These are phyloP conservation scores for Colletotrichum scovillei DNA, from an alignment of 2,329 filamentous ascomycete species.

Conservation along the genomic window DNA sequence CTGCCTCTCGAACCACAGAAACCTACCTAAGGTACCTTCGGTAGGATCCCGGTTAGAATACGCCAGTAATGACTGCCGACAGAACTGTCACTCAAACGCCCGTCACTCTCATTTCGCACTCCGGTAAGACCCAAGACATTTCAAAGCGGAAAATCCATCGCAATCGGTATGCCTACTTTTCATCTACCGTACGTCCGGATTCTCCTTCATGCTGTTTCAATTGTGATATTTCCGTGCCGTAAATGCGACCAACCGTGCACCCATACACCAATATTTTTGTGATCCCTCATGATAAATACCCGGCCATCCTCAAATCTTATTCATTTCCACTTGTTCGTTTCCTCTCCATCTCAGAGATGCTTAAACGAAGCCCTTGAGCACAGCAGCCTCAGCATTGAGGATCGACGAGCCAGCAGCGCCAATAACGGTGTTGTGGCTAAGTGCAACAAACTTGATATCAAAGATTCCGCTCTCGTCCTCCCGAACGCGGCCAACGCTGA, in stretches of 20 bases:
- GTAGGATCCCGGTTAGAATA: neutral
- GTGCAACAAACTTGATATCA: slow-evolving; percentile 92
- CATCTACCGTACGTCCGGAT: neutral
- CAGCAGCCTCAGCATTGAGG: slow-evolving; percentile 91
- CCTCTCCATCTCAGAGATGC: neutral
- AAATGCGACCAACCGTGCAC: slow-evolving; percentile 13
- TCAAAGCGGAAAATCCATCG: neutral
- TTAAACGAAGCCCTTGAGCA: slow-evolving; percentile 87
- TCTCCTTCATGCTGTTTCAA: neutral
- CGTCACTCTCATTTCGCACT: too few relatives aligned
- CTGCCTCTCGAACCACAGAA: too few relatives aligned
- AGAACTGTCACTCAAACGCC: neutral
- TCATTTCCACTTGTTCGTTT: neutral
- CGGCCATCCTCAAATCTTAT: too few relatives aligned
- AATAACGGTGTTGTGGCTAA: slow-evolving; percentile 91
- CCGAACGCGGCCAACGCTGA: slow-evolving; percentile 88
- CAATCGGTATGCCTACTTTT: neutral
- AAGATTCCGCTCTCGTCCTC: slow-evolving; percentile 91
- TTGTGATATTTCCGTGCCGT: slow-evolving; percentile 16
- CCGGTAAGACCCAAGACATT: too few relatives aligned
- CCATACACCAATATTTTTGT: neutral
- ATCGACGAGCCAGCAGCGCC: slow-evolving; percentile 97
- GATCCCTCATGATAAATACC: neutral
- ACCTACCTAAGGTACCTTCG: too few relatives aligned
- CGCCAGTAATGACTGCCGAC: neutral